Conservation (phyloP, 2,329 filamentous ascomycete genomes). For the Colletotrichum sp. region DNA sequence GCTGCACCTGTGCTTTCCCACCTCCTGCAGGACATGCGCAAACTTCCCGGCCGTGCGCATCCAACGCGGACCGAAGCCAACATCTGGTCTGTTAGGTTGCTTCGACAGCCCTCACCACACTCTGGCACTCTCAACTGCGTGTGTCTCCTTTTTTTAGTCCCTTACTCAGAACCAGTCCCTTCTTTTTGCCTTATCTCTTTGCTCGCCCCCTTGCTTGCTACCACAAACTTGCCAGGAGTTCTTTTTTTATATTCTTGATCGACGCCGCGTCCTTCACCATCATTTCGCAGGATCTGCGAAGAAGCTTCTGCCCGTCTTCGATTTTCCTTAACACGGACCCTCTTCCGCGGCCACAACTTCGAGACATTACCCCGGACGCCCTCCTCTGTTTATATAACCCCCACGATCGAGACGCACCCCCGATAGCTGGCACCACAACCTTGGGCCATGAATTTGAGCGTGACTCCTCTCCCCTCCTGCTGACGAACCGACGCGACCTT, state of each 20-base stretch:
- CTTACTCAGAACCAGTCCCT: neutral
- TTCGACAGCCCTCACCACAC: constrained; percentile 9
- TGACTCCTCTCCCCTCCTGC: neutral
- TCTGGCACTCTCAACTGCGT: neutral
- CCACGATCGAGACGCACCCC: neutral
- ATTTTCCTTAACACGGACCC: constrained; percentile 6
- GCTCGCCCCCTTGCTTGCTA: neutral
- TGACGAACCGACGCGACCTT: constrained; percentile 5
- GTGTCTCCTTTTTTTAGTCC: constrained; percentile 4
- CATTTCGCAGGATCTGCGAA: neutral
- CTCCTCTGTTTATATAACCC: constrained; percentile 1
- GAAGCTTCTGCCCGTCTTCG: constrained; percentile 11
- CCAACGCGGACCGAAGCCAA: constrained; percentile 7
- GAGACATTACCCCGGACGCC: constrained; percentile 8
- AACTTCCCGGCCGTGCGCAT: constrained; percentile 18
- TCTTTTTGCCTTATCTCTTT: neutral
- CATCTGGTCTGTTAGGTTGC: constrained; percentile 10
- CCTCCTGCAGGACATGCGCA: constrained; percentile 20
- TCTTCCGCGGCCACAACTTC: neutral
- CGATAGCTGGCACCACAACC: neutral
- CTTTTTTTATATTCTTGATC: constrained; percentile 6
- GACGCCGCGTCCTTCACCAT: neutral
- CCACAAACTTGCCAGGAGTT: neutral
- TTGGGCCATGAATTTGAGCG: constrained; percentile 11
- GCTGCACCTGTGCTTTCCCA: constrained; percentile 10